Base-by-base conservation (phyloP, 2,329 filamentous ascomycete genomes). In the Aspergillus hortae region DNA sequence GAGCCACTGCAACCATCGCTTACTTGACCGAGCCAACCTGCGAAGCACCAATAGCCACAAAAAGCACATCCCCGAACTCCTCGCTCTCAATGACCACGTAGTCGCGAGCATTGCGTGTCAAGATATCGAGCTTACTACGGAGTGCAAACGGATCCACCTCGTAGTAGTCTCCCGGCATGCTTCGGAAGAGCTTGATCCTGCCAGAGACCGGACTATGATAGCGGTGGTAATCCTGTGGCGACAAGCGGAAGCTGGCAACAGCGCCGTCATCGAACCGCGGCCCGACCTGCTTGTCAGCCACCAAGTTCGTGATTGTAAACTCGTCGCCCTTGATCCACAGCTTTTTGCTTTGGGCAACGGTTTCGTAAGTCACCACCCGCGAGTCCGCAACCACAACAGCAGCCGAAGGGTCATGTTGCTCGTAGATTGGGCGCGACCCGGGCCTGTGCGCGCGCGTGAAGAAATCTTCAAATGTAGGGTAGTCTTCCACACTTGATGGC, bases 221-320 rank as follows among this genome's bases (percentile, higher is more conserved):
- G 4, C 75, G 67, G 56, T 77, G 74, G 53, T 77, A 77, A 56
- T 77, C 74, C 62, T 77, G 74, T 10, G 73, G 73, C 23, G 67
- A 70, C 2, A 77, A 59, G 4, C 72, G 66, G 50, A 74, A 75
- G 49, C 71, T 74, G 4, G 73, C 74, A 7, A 77, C 61, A 0
- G 68, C 61, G 1, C 66, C 71, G 14, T 69, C 62, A 4, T 59
- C 59, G 51, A 71, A 77, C 21, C 56, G 52, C n/a, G 58, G 52
- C 4, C 67, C 68, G 0, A 70, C 55, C 10, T 69, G 56, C 27
- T 55, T 57, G 49, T 72, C 68, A 51, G 66, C 67, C 6, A 75
- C 60, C 1, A 78, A 61, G 42, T 70, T 69, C 10, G 65, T 61
- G 42, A 78, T 68, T 6, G 66, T 71, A 55, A 77, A 77, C 36